A percentile compares a stretch with the other conserved stretches of the same genome.
Conservation (phyloP, 2,329 filamentous ascomycete species). For the Trichoderma sp. region DNA sequence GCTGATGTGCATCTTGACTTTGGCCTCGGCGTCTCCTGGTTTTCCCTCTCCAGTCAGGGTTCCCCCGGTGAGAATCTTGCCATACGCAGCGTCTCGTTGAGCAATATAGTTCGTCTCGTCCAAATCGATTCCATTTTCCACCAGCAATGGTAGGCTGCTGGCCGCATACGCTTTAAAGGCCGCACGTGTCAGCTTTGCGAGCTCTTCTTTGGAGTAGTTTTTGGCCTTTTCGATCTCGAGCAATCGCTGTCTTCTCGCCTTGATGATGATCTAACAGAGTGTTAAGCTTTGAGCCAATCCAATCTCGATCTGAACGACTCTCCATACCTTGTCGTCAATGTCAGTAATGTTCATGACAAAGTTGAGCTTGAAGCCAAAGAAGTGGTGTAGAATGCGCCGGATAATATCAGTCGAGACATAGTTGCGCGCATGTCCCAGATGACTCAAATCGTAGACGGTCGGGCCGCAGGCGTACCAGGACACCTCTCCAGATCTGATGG, state of each 20-base stretch:
- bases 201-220: slow-evolving; percentile 46
- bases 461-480: slow-evolving; percentile 90
- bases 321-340: slow-evolving; percentile 67
- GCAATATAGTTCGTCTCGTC: slow-evolving; percentile 50
- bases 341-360: slow-evolving; percentile 96
- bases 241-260: slow-evolving; percentile 73
- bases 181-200: slow-evolving; percentile 46
- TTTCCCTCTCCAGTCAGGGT: slow-evolving; percentile 56
- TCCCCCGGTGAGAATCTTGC: slow-evolving; percentile 53
- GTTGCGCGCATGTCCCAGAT: slow-evolving; percentile 81
- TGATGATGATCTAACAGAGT: slow-evolving; percentile 52
- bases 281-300: not conserved
- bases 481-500: slow-evolving; percentile 68
- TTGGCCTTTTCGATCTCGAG: slow-evolving; percentile 79
- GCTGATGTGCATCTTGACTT: slow-evolving; percentile 85
- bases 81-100: slow-evolving; percentile 53
- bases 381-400: slow-evolving; percentile 75
- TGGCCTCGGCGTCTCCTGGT: slow-evolving; percentile 76
- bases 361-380: slow-evolving; percentile 77
- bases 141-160: slow-evolving; percentile 53
- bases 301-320: not conserved
- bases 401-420: slow-evolving; percentile 91
- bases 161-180: slow-evolving; percentile 58
- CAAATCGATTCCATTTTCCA: slow-evolving; percentile 43
- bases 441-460: slow-evolving; percentile 79